Evolutionary conservation across 768 basidiomycete species (phyloP).

Genomic region (Hericium rajendrae): DNA sequence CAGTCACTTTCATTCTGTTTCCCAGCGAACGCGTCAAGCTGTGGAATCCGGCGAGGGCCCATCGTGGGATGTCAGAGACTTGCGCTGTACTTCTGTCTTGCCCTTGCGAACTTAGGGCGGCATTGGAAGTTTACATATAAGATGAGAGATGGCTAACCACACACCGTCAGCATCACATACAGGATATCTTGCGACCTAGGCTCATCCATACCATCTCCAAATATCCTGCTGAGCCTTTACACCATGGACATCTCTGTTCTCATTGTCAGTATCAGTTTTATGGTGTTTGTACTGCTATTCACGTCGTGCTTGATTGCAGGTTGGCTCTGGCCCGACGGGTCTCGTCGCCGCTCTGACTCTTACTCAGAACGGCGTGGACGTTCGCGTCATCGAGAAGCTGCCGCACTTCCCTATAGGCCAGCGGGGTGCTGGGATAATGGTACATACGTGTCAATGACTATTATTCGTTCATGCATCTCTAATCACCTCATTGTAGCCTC

Average conservation of each 20-base stretch:
- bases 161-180: no score
- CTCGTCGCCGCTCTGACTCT: constrained; percentile 7
- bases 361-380: background rate
- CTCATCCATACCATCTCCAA: no score
- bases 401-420: background rate
- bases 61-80: no score
- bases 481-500: background rate
- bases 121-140: no score
- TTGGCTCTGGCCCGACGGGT: constrained; percentile 1
- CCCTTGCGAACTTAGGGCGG: no score
- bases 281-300: background rate
- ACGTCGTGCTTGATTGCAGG: background rate
- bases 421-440: constrained; percentile 4
- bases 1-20: no score
- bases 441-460: background rate
- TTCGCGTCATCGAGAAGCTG: constrained; percentile 6
- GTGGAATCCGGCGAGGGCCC: no score
- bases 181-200: no score
- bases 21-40: no score
- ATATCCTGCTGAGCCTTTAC: no score
- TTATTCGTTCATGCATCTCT: background rate
- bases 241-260: background rate
- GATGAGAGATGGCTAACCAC: no score
- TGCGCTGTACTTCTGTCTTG: no score
- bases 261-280: background rate